Conservation (phyloP, 352 stramenopile genomes). For the Phytophthora cactorum region DNA sequence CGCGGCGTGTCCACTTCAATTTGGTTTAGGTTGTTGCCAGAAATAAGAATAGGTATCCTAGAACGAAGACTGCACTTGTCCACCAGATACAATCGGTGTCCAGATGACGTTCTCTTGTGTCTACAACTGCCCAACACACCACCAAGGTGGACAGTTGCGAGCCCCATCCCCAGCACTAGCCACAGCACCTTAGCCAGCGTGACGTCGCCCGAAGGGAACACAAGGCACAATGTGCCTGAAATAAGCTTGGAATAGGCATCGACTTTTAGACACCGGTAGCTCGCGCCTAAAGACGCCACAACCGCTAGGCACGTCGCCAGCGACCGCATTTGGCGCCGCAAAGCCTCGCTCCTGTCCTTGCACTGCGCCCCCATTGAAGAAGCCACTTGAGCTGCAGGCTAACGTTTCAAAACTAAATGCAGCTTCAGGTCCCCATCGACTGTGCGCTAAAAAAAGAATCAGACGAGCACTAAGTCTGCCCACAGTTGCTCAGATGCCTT, state of each 20-base stretch:
- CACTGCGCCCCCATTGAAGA: slow-evolving; percentile 3
- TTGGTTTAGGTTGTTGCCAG: background rate
- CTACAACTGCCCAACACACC: slow-evolving; percentile 15
- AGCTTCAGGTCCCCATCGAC: slow-evolving; percentile 1
- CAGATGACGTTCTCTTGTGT: background rate
- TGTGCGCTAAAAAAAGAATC: slow-evolving; percentile 11
- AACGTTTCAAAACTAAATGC: slow-evolving; percentile 18
- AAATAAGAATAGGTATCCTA: slow-evolving; percentile 2
- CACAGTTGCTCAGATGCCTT: slow-evolving; percentile 14
- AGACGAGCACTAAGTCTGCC: slow-evolving; percentile 4
- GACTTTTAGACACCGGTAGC: slow-evolving; percentile 5
- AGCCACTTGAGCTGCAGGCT: background rate
- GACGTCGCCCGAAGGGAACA: slow-evolving; percentile 61
- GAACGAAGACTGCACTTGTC: slow-evolving; percentile 13
- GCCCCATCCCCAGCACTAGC: slow-evolving; percentile 41
- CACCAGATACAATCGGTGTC: slow-evolving; percentile 17
- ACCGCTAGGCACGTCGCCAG: slow-evolving; percentile 13
- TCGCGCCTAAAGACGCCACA: slow-evolving; percentile 4
- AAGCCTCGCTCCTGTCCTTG: background rate
- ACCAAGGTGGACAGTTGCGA: slow-evolving; percentile 44
- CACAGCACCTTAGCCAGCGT: slow-evolving; percentile 51
- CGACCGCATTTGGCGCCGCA: slow-evolving; percentile 14
- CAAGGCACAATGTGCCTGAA: slow-evolving; percentile 22
- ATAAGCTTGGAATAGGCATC: background rate
- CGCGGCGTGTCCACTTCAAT: slow-evolving; percentile 23